Evolutionary conservation across 805 yeast genomes (phyloP).

Genomic region (Kregervanrija fluxuum): DNA sequence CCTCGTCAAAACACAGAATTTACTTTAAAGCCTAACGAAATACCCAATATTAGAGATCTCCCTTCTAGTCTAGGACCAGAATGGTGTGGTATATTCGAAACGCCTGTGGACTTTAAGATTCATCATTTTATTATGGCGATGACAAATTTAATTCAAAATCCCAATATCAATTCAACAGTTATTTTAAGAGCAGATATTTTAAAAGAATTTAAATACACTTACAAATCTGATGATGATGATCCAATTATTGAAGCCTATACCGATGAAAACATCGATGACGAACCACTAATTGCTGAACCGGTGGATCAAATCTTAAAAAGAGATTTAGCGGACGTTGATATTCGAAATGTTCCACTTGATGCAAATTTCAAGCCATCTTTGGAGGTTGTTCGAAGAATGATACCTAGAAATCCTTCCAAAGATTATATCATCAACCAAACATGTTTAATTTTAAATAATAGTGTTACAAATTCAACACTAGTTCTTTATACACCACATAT

Average conservation of each 20-base stretch:
- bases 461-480: slow-evolving; percentile 35
- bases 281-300: slow-evolving; percentile 24
- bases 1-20: slow-evolving; percentile 8
- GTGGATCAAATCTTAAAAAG: slow-evolving; percentile 18
- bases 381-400: slow-evolving; percentile 69
- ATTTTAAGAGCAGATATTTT: slow-evolving; percentile 82
- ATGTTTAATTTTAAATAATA: slow-evolving; percentile 45
- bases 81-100: slow-evolving; percentile 57
- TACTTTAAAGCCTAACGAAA: slow-evolving; percentile 22
- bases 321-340: slow-evolving; percentile 34
- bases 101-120: slow-evolving; percentile 39
- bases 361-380: slow-evolving; percentile 28
- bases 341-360: slow-evolving; percentile 30
- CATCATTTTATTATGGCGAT: slow-evolving; percentile 68
- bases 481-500: slow-evolving; percentile 80
- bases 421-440: slow-evolving; percentile 83
- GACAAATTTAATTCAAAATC: slow-evolving; percentile 71
- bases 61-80: slow-evolving; percentile 45
- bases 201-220: slow-evolving; percentile 39
- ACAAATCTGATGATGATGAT: slow-evolving; percentile 24
- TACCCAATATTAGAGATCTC: slow-evolving; percentile 32
- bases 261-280: slow-evolving; percentile 24
- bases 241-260: slow-evolving; percentile 19
- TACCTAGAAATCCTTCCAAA: slow-evolving; percentile 88
- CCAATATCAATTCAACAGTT: slow-evolving; percentile 87